A percentile compares a stretch with the other conserved stretches of the same genome.
Evolutionary conservation across 371 early-diverging fungal genomes (phyloP).

Genomic region (Rhizopus arrhizus): DNA sequence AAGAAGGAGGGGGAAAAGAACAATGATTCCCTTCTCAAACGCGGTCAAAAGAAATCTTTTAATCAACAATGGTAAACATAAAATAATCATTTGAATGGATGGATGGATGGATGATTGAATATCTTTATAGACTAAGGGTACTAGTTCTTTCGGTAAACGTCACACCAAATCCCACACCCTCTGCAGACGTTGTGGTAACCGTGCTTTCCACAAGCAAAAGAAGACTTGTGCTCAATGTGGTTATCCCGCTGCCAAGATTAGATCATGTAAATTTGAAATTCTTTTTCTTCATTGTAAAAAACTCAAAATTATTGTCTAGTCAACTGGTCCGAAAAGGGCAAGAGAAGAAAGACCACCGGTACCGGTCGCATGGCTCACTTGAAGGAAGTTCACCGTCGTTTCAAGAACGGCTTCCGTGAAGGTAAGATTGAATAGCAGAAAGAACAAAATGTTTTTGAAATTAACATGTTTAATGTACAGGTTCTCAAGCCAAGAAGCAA

Average conservation of each 20-base stretch:
- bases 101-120: background rate
- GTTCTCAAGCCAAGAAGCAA: slow-evolving; percentile 62
- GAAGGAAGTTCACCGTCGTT: slow-evolving; percentile 82
- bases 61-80: background rate
- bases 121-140: slow-evolving; percentile 24
- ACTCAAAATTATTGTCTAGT: slow-evolving; percentile 31
- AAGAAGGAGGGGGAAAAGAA: background rate
- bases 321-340: slow-evolving; percentile 94
- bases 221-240: slow-evolving; percentile 98
- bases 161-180: slow-evolving; percentile 98
- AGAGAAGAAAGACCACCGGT: slow-evolving; percentile 95
- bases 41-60: background rate
- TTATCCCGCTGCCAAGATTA: slow-evolving; percentile 96
- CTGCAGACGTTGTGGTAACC: slow-evolving; percentile 97
- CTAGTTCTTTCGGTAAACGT: slow-evolving; percentile 33
- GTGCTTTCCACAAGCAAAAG: slow-evolving; percentile 99
- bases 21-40: background rate
- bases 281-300: background rate
- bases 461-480: background rate
- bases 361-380: slow-evolving; percentile 97
- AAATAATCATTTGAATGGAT: background rate
- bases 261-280: slow-evolving; percentile 75
- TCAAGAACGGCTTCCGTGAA: slow-evolving; percentile 95
- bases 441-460: background rate
- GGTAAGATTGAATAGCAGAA: slow-evolving; percentile 14